Conservation (phyloP, 352 stramenopile genomes). For the Globisporangium nunn region DNA sequence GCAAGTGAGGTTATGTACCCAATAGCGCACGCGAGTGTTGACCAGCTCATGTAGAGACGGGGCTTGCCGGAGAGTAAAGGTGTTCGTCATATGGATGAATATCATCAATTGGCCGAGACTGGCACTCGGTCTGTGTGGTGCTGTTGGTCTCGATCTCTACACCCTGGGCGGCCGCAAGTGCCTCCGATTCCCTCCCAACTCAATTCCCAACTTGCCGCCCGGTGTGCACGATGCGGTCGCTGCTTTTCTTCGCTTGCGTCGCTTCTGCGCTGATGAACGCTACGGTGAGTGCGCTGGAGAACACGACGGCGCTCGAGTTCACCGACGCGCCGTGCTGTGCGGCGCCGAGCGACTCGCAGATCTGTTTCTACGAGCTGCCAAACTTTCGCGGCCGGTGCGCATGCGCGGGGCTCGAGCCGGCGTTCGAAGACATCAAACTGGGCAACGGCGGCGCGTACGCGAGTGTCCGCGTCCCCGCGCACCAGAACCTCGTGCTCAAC, state of each 20-base stretch:
- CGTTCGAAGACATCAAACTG: constrained; percentile 13
- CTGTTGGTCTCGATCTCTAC: background rate
- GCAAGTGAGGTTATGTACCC: constrained; percentile 1
- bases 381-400: constrained; percentile 14
- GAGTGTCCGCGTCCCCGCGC: constrained; percentile 8
- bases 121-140: background rate
- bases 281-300: constrained; percentile 3
- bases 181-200: background rate
- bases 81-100: background rate
- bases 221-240: background rate
- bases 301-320: constrained; percentile 13
- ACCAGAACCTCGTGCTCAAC: constrained; percentile 13
- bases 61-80: background rate
- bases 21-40: background rate
- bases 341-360: background rate
- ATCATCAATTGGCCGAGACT: too few relatives aligned
- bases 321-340: constrained; percentile 9
- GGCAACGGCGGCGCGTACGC: constrained; percentile 14
- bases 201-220: background rate
- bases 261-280: background rate
- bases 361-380: constrained; percentile 12
- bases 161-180: background rate
- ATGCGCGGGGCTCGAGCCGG: constrained; percentile 7
- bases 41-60: background rate
- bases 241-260: background rate